Percentiles rank a stretch among this genome's conserved stretches.
These are phyloP conservation scores for Ammopiptanthus mongolicus DNA, from an alignment of 306 rosid genomes.

Conservation along the genomic window DNA sequence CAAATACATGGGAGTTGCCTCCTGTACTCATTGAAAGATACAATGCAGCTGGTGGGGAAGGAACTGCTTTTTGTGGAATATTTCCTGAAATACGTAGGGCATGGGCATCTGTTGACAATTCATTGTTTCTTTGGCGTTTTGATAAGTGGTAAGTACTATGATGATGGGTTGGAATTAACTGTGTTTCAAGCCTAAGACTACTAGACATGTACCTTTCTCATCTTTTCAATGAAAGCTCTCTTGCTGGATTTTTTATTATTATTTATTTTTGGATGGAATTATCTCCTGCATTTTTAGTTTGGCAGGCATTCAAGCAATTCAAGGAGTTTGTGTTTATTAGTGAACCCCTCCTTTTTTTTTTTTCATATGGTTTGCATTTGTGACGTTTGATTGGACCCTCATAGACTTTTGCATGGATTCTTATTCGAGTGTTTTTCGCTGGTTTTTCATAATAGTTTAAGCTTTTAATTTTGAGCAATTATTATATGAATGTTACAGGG, in stretches of 20 bases:
- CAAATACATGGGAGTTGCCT: constrained; percentile 85
- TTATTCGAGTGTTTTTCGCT: neutral
- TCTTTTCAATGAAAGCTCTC: neutral
- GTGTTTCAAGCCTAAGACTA: neutral
- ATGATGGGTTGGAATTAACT: neutral
- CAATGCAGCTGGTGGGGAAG: constrained; percentile 95
- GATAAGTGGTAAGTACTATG: constrained; percentile 75
- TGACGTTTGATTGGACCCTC: neutral
- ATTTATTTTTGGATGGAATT: neutral
- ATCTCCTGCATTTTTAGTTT: neutral
- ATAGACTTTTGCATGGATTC: neutral
- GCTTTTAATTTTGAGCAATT: constrained; percentile 7
- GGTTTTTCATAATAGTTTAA: neutral
- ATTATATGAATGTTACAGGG: neutral
- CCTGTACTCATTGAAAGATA: constrained; percentile 88
- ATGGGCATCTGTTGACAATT: constrained; percentile 93
- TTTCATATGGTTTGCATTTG: neutral
- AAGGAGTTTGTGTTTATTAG: neutral
- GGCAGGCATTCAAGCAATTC: neutral
- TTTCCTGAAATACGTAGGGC: constrained; percentile 94
- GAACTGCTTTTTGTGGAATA: constrained; percentile 93
- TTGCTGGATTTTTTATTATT: neutral
- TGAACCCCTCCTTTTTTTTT: neutral
- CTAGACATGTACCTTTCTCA: neutral
- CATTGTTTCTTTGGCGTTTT: constrained; percentile 95